Base-by-base conservation (phyloP, 2,329 filamentous ascomycete genomes). In the Hypomyces perniciosus region DNA sequence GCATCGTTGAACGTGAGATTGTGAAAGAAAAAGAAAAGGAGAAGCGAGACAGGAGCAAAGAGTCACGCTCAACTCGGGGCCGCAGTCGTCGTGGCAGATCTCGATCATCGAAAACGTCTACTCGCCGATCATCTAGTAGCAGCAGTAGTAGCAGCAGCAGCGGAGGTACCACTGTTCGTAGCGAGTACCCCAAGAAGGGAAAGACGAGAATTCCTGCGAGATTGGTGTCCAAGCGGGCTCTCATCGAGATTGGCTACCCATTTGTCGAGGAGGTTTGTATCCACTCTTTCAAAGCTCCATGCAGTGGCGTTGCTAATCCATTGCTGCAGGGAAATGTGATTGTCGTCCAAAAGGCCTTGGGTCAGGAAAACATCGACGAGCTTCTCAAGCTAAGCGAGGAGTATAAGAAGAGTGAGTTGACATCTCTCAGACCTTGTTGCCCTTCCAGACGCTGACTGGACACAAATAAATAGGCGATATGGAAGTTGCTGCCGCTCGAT, bases 351-450 rank as follows among this genome's bases (percentile, higher is more conserved):
- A 86, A 88, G 63, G 91, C 92, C 8, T 77, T 97, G 5, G 88
- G 89, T 12, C 91, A 95, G 60, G 83, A 92, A 13, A 90, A 96
- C 60, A 96, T 96, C 56, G 90, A 96, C 59, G 87, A 95, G 61
- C 77, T 96, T 41, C 86, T 96, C 60, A 85, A 83, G 61, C 75
- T 90, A 45, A 95, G 89, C 67, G 87, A 90, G 61, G 83, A 86
- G 31, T 90, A 89, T 69, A 84, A 79, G 63, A 78, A 79, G 62
- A 74, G 78, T 80, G 61, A 62, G 74, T 62, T 9, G 5, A 28
- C 20, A 44, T 33, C n/a, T 4, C n/a, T 1, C 53, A 58, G 13
- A 51, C 48, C 49, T 55, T 58, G 48, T n/a, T 10, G 1, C n/a
- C 4, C 56, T 56, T 10, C 45, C 52, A 6, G 51, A 34, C 42